Evolutionary conservation across 169 alveolate species (phyloP), one percentile per base, ranked within the genome.

Genomic region (Babesia bovis): DNA sequence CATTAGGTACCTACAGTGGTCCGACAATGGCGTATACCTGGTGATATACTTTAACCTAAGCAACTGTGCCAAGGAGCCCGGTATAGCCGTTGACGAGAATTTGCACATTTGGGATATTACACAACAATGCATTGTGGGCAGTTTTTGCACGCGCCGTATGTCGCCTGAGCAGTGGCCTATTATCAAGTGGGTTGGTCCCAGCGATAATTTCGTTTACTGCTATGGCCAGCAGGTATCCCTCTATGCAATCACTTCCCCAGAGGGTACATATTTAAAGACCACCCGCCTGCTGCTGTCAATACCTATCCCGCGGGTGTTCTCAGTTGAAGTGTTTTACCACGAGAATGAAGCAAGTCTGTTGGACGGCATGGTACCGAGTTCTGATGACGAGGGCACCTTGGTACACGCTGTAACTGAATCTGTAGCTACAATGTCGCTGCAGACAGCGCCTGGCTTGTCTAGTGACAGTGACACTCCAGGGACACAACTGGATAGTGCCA

Each of bases 161-260:
- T 68, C 77, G 17, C 87, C 87, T 3, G 87, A 78, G 17, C 87
- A 78, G 60, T 78, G 87, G 87, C 87, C 87, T 10, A 47, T 78
- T 7, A 78, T 67, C 49, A 78, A 78, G 59, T 78, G 87, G 87
- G 44, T 78, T 17, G 87, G 87, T 10, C 12, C 41, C 36, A 41
- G 66, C 33, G 87, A 78, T 56, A 78, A 40, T 33, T 78, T 78
- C 21, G 77, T 66, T 10, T 41, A 49, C 26, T 78, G 83, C 61
- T 66, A 61, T 44, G 61, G 57, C 30, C 82, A 78, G 30, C 83
- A 78, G 66, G 77, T 78, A 40, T 51, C 68, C 21, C 7, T 78
- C 2, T 78, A 78, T 59, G 52, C 82, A 19, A 63, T 78, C 19
- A 35, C 67, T 26, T 60, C 87, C 9, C 32, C 82, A 9, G 87